Evolutionary conservation across 495 filamentous ascomycete species (phyloP), one percentile per base, ranked within the genome.

Genomic region (Neurospora pannonica): DNA sequence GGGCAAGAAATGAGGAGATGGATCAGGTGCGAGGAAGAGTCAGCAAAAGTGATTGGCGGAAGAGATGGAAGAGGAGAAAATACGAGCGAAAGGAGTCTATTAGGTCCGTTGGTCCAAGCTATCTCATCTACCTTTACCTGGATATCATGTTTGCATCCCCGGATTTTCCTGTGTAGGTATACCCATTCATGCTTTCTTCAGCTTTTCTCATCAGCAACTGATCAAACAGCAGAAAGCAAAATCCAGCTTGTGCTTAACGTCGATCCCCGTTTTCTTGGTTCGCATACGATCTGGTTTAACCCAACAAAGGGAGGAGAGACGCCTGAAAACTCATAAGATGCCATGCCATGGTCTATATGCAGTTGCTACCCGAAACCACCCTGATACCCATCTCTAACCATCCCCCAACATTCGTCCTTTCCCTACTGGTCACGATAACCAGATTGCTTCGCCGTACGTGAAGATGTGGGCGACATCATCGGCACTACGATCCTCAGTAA

Each of bases 1-100:
- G 71, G 72, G 75, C 9, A 77, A 77, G 74, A 75, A 75, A 17
- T 71, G 46, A n/a, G 13, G 42, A 46, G 42, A 43, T 11, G 34
- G 17, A 39, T 42, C 71, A 37, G 28, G 38, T 36, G 10, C 15
- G 21, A 38, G 21, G 60, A 5, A 24, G 7, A 48, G 15, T 24
- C 9, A 13, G 38, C 17, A 38, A 17, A 34, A 15, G 8, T 7
- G 17, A 36, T 54, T 11, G 71, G 28, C 15, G 24, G 37, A 38
- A 17, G 39, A 40, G 15, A 40, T 13, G 39, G 39, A 17, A 40
- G 11, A 13, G 11, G 13, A 40, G 13, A 17, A 13, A 40, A 40
- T 38, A 38, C 37, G 37, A 38, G 37, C 5, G 39, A 28, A 13
- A 60, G 48, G 48, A 28, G 48, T 60, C 48, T 60, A 60, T 60